Conservation (phyloP, 192 early-diverging fungal species). For the Dimargaris cristalligena region DNA sequence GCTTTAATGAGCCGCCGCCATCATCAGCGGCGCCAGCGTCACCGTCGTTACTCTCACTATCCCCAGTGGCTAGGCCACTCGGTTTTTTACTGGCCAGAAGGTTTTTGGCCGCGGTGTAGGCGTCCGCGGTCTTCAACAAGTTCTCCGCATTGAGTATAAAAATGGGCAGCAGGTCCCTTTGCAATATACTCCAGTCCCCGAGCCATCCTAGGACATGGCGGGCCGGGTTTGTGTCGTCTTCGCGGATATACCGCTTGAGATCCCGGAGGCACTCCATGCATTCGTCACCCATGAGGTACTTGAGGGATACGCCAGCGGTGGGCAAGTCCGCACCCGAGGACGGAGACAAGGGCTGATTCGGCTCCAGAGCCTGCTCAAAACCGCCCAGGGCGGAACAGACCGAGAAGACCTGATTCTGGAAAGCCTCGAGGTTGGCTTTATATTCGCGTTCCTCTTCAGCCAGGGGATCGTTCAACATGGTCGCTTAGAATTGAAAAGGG, state of each 20-base stretch:
- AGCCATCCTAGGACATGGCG: constrained; percentile 46
- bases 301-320: constrained; percentile 6
- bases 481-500: no score
- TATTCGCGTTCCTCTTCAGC: no score
- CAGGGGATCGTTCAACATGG: no score
- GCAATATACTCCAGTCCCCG: constrained; percentile 56
- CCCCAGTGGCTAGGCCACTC: no score
- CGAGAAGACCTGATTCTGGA: constrained; percentile 7
- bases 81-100: no score
- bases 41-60: no score
- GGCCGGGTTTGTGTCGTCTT: constrained; percentile 44
- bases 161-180: constrained; percentile 65
- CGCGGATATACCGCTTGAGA: constrained; percentile 67
- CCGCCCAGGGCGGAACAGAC: constrained; percentile 10
- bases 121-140: not conserved
- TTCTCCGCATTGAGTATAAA: constrained; percentile 26
- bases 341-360: not conserved
- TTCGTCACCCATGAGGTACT: constrained; percentile 70
- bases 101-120: constrained; percentile 9
- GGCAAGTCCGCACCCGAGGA: not conserved
- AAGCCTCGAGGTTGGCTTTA: not conserved
- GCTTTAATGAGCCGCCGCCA: no score
- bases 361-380: not conserved
- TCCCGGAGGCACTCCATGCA: constrained; percentile 70
- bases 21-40: not conserved